Conservation (phyloP, 106 monocot genomes). For the Dendrobium officinale region DNA sequence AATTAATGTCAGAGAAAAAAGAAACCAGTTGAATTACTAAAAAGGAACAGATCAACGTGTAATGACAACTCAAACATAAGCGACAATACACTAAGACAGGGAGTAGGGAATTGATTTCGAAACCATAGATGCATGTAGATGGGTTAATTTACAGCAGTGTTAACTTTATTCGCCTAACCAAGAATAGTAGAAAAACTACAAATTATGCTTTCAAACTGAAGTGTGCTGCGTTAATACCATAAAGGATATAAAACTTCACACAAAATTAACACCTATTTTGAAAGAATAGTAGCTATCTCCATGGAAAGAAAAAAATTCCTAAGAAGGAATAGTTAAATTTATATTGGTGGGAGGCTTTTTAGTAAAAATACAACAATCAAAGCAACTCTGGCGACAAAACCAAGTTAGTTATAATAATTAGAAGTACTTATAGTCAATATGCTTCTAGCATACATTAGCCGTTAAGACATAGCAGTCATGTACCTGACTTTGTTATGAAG, state of each 20-base stretch:
- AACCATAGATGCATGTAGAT: background rate
- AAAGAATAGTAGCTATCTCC: background rate
- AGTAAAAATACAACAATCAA: background rate
- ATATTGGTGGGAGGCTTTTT: background rate
- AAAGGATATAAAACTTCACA: background rate
- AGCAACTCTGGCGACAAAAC: background rate
- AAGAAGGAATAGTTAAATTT: background rate
- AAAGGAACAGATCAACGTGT: too few species aligned
- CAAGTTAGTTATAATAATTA: background rate
- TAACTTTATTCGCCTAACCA: background rate
- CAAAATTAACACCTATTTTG: background rate
- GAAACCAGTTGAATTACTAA: too few species aligned
- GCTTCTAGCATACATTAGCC: background rate
- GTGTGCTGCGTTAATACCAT: background rate
- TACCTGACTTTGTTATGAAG: conserved; percentile 96
- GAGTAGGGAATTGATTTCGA: background rate
- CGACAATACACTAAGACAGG: too few species aligned
- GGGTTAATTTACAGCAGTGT: background rate
- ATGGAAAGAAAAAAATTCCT: background rate
- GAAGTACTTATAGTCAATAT: background rate
- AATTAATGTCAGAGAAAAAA: too few species aligned
- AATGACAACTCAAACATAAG: too few species aligned
- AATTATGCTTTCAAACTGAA: background rate
- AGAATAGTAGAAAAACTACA: background rate
- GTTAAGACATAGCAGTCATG: background rate